Conservation (phyloP, 257 asterid species). For the Catharanthus roseus region DNA sequence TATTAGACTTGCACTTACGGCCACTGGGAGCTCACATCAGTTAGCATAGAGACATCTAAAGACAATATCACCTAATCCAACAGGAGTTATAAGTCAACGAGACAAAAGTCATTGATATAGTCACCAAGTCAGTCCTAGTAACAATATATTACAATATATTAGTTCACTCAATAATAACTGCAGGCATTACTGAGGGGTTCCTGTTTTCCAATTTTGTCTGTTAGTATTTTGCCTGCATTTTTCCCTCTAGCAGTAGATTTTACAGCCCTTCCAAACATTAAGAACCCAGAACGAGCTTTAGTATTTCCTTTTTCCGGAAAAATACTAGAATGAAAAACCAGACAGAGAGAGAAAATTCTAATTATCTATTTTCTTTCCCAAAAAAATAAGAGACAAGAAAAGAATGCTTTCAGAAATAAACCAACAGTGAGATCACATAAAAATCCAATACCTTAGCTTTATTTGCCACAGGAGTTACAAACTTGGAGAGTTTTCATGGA, state of each 20-base stretch:
- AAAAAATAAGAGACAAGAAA: not conserved
- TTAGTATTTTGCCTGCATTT: not conserved
- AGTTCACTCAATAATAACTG: not conserved
- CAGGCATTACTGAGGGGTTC: no score
- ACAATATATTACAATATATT: not conserved
- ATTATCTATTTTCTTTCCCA: no score
- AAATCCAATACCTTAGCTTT: slow-evolving; percentile 19
- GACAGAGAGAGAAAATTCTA: not conserved
- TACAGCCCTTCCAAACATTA: not conserved
- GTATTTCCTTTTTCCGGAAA: not conserved
- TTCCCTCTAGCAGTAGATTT: not conserved
- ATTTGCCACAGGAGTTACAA: slow-evolving; percentile 32
- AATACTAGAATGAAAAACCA: not conserved
- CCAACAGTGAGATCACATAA: not conserved
- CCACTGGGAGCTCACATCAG: not conserved
- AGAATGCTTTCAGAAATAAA: not conserved
- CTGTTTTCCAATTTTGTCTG: no score
- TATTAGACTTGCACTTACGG: no score
- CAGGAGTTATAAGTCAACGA: not conserved
- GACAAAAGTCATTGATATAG: no score
- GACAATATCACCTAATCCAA: no score
- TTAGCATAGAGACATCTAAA: not conserved
- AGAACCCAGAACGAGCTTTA: not conserved
- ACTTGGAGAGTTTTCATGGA: slow-evolving; percentile 40
- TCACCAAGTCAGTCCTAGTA: not conserved